Percentiles rank a stretch among this genome's conserved stretches.
Conservation (phyloP, 2,329 filamentous ascomycete species). For the Talaromyces marneffei region DNA sequence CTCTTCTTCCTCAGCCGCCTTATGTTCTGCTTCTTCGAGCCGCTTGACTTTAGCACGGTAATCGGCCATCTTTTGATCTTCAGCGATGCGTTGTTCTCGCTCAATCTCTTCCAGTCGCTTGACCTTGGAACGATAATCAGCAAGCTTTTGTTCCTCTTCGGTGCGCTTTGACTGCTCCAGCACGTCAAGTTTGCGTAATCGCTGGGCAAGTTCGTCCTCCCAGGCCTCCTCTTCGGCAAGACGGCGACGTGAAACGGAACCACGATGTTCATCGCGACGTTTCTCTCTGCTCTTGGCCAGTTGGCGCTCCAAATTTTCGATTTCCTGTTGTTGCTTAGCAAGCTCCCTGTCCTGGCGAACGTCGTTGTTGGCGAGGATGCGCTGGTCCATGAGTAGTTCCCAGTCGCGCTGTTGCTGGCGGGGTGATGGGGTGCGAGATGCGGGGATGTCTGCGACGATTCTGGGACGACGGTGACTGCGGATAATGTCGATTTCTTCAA, state of each 20-base stretch:
- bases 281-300: slow-evolving; percentile 22
- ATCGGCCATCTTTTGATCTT: slow-evolving; percentile 17
- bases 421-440: slow-evolving; percentile 17
- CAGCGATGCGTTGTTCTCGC: slow-evolving; percentile 19
- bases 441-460: slow-evolving; percentile 15
- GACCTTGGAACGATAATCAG: slow-evolving; percentile 15
- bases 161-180: slow-evolving; percentile 40
- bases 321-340: slow-evolving; percentile 31
- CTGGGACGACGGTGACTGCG: slow-evolving; percentile 22
- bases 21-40: slow-evolving; percentile 40
- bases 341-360: slow-evolving; percentile 31
- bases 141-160: slow-evolving; percentile 19
- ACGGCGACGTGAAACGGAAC: slow-evolving; percentile 18
- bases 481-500: slow-evolving; percentile 14
- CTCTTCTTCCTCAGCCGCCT: slow-evolving; percentile 17
- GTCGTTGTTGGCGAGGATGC: slow-evolving; percentile 30
- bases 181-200: slow-evolving; percentile 31
- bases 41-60: slow-evolving; percentile 18
- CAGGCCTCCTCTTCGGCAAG: slow-evolving; percentile 37
- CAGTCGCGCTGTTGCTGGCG: slow-evolving; percentile 25
- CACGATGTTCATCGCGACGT: slow-evolving; percentile 15
- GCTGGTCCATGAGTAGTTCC: slow-evolving; percentile 31
- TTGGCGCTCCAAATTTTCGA: slow-evolving; percentile 31
- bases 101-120: slow-evolving; percentile 23
- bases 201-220: slow-evolving; percentile 37